Evolutionary conservation across 257 asterid species (phyloP).

Genomic region (Primulina eburnea): DNA sequence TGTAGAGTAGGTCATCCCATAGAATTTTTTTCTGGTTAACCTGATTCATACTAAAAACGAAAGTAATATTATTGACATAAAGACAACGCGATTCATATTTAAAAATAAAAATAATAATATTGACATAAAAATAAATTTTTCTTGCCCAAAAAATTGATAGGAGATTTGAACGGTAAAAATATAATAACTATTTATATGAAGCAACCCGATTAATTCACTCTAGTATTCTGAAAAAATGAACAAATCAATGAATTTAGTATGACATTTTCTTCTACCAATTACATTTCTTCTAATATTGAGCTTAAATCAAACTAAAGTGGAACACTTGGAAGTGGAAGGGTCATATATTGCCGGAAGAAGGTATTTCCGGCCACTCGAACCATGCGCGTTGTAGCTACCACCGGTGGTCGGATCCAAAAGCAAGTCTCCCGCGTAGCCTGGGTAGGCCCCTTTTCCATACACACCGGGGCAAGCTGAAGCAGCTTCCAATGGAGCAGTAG

Average conservation of each 20-base stretch:
- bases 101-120: too few species aligned
- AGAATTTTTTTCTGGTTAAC: too few species aligned
- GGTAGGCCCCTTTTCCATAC: slow-evolving; percentile 46
- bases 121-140: too few species aligned
- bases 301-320: neutral
- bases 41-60: too few species aligned
- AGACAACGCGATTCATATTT: too few species aligned
- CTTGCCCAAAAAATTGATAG: too few species aligned
- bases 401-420: slow-evolving; percentile 38
- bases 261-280: neutral
- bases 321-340: neutral
- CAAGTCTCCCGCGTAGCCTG: slow-evolving; percentile 45
- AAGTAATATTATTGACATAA: too few species aligned
- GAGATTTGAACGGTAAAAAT: too few species aligned
- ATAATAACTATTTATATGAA: too few species aligned
- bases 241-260: neutral
- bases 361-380: slow-evolving; percentile 36
- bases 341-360: slow-evolving; percentile 32
- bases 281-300: neutral
- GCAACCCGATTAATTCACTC: too few species aligned
- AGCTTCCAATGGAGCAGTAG: slow-evolving; percentile 46
- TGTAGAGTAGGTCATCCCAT: too few species aligned
- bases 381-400: slow-evolving; percentile 49
- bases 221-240: too few species aligned
- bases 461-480: slow-evolving; percentile 53